phyloP scores from a whole-genome alignment of 768 basidiomycete species.

The Agrocybe pediades region DNA sequence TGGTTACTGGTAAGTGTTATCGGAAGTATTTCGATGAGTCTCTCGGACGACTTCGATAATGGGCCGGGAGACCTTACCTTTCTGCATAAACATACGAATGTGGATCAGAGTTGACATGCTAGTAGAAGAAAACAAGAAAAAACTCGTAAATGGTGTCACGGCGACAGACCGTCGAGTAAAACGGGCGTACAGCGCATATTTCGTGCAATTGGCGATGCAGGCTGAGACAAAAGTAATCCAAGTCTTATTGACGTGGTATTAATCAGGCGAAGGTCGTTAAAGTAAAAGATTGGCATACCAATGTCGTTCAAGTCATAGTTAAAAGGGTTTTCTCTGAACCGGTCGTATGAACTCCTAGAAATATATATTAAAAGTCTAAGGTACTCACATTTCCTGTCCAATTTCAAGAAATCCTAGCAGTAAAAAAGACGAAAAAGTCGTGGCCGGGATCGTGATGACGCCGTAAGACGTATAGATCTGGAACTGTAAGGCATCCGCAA shows the following conservation, averaged over 20 bases:
- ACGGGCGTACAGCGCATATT: too few species aligned
- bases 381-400: conserved; percentile 58
- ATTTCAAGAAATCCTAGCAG: conserved; percentile 64
- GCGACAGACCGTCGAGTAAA: too few species aligned
- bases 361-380: too few species aligned
- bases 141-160: too few species aligned
- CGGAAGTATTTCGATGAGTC: neutral
- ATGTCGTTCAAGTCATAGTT: conserved; percentile 65
- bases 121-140: too few species aligned
- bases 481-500: conserved; percentile 43
- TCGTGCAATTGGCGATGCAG: conserved; percentile 67
- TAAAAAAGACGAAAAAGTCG: conserved; percentile 57
- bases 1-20: conserved; percentile 49
- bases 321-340: conserved; percentile 60
- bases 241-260: conserved; percentile 38
- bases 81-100: conserved; percentile 51
- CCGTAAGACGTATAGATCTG: conserved; percentile 45
- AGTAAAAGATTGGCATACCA: conserved; percentile 33
- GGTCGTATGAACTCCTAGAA: neutral
- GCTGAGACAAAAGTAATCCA: conserved; percentile 64
- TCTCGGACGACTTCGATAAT: too few species aligned
- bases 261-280: neutral
- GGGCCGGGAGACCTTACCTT: conserved; percentile 26
- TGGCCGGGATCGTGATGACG: conserved; percentile 56
- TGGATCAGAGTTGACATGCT: conserved; percentile 57